A percentile compares a stretch with the other conserved stretches of the same genome.
Conservation (phyloP, 768 basidiomycete species). For the Holtermannia corniformis region DNA sequence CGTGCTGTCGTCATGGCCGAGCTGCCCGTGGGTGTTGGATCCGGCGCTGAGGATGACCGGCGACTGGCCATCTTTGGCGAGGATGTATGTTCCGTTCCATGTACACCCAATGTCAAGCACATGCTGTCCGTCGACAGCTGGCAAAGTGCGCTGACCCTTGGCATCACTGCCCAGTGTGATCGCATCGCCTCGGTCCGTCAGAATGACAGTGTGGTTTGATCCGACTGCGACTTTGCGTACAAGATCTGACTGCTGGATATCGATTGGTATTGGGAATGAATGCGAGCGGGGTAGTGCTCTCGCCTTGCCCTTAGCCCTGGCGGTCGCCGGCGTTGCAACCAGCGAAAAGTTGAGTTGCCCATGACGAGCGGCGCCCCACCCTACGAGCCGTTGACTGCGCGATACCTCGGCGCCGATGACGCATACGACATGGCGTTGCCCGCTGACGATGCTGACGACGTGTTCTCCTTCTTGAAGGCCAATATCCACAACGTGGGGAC, state of each 20-base stretch:
- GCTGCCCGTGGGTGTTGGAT: constrained; percentile 29
- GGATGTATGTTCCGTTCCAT: constrained; percentile 73
- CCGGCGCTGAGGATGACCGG: constrained; percentile 9
- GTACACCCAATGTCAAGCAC: constrained; percentile 50
- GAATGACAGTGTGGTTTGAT: constrained; percentile 50
- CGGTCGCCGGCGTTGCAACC: background rate
- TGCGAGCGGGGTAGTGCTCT: constrained; percentile 5
- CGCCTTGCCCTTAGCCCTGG: constrained; percentile 13
- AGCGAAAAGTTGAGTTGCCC: constrained; percentile 63
- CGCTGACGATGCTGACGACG: constrained; percentile 51
- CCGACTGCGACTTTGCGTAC: constrained; percentile 45
- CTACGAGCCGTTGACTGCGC: constrained; percentile 44
- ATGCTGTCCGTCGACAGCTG: constrained; percentile 34
- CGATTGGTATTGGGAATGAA: constrained; percentile 42
- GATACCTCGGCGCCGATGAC: constrained; percentile 29
- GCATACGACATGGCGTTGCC: constrained; percentile 63
- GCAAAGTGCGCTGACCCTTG: constrained; percentile 60
- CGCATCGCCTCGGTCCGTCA: constrained; percentile 47
- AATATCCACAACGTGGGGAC: constrained; percentile 24
- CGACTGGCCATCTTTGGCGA: background rate
- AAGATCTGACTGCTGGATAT: constrained; percentile 43
- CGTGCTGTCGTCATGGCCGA: constrained; percentile 13
- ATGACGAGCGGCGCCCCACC: constrained; percentile 79
- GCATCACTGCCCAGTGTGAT: constrained; percentile 58
- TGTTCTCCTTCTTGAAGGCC: constrained; percentile 18